A percentile compares a stretch with the other conserved stretches of the same genome.
These are phyloP conservation scores for Gloeophyllum trabeum DNA, from an alignment of 768 basidiomycete species.

Conservation along the genomic window DNA sequence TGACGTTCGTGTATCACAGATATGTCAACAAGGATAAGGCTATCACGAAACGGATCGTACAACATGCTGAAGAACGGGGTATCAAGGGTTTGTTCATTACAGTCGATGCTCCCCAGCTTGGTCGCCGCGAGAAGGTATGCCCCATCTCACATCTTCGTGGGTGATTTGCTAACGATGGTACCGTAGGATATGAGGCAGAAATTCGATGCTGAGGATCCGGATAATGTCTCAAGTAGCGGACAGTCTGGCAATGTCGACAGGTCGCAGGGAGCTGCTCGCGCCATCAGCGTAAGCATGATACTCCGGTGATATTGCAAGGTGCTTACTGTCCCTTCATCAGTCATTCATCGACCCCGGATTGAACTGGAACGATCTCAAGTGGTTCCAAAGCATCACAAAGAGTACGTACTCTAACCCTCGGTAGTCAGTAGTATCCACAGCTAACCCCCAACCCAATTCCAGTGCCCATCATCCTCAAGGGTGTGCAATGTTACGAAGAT, in stretches of 20 bases:
- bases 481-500: conserved; percentile 55
- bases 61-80: conserved; percentile 84
- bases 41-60: conserved; percentile 77
- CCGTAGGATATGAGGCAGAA: conserved; percentile 47
- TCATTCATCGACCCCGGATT: conserved; percentile 93
- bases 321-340: conserved; percentile 21
- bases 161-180: background rate
- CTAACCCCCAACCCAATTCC: conserved; percentile 3
- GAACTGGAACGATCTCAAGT: conserved; percentile 76
- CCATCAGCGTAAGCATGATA: conserved; percentile 66
- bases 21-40: conserved; percentile 89
- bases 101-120: conserved; percentile 94
- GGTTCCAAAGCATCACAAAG: conserved; percentile 47
- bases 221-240: conserved; percentile 41
- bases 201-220: conserved; percentile 72
- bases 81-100: conserved; percentile 94
- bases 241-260: conserved; percentile 51
- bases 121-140: conserved; percentile 73
- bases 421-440: too few relatives aligned
- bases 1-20: conserved; percentile 20
- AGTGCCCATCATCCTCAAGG: conserved; percentile 57
- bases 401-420: conserved; percentile 21
- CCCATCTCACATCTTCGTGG: too few relatives aligned
- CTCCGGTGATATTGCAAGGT: background rate
- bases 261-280: conserved; percentile 86